A percentile compares a stretch with the other conserved stretches of the same genome.
Conservation (phyloP, 352 stramenopile species). For the Phytophthora quininea region DNA sequence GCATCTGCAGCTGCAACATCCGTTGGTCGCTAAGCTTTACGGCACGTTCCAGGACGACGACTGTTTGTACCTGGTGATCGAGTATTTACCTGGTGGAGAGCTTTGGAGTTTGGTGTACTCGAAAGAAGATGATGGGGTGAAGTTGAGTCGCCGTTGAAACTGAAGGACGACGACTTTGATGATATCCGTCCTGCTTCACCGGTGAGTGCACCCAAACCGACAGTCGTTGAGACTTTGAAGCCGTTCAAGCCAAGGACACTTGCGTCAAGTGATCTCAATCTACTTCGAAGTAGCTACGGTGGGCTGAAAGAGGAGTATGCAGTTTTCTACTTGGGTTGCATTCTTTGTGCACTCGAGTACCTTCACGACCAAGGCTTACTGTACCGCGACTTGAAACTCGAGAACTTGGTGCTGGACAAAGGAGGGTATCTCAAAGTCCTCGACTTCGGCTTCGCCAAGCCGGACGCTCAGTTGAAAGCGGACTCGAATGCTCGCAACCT, state of each 20-base stretch:
- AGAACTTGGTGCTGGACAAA: slow-evolving; percentile 88
- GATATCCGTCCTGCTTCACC: slow-evolving; percentile 23
- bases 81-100: slow-evolving; percentile 81
- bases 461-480: slow-evolving; percentile 36
- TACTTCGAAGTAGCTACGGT: slow-evolving; percentile 47
- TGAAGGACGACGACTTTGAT: slow-evolving; percentile 19
- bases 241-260: slow-evolving; percentile 16
- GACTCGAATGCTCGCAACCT: slow-evolving; percentile 53
- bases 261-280: slow-evolving; percentile 10
- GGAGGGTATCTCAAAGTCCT: slow-evolving; percentile 89
- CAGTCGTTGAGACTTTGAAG: background rate
- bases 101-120: slow-evolving; percentile 80
- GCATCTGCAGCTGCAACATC: slow-evolving; percentile 68
- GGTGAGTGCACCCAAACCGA: slow-evolving; percentile 5
- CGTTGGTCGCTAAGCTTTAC: slow-evolving; percentile 73
- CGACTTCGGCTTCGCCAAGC: slow-evolving; percentile 84
- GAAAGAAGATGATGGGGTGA: slow-evolving; percentile 30
- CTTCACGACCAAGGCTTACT: slow-evolving; percentile 73
- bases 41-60: slow-evolving; percentile 87
- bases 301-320: slow-evolving; percentile 63
- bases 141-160: too few relatives aligned
- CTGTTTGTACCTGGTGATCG: slow-evolving; percentile 82
- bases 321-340: slow-evolving; percentile 92
- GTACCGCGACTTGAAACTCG: slow-evolving; percentile 91
- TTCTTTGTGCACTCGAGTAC: slow-evolving; percentile 80